phyloP scores from a whole-genome alignment of 1,284 basidiomycete genomes.

The Rhodofomes roseus region DNA sequence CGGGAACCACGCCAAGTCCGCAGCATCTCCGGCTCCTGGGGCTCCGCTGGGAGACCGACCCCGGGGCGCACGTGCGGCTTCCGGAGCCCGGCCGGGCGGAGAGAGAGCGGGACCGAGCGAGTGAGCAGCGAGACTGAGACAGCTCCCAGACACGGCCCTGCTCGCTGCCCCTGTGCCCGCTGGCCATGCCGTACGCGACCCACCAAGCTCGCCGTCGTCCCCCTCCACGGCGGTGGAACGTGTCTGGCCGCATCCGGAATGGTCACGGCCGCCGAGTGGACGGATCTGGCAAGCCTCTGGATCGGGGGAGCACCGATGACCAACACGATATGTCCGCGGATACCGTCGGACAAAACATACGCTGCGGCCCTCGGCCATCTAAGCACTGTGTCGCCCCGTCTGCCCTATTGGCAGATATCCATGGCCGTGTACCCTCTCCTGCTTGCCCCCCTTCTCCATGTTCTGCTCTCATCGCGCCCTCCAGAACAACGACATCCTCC shows the following conservation, averaged over 20 bases:
- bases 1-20: no score
- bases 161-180: not conserved
- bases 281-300: not conserved
- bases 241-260: no score
- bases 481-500: not conserved
- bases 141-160: no score
- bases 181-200: not conserved
- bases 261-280: not conserved
- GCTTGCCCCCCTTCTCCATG: not conserved
- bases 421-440: not conserved
- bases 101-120: no score
- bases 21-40: no score
- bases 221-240: not conserved
- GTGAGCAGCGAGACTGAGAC: no score
- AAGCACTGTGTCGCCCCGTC: not conserved
- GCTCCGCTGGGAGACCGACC: no score
- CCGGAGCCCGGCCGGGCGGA: no score
- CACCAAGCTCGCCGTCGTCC: not conserved
- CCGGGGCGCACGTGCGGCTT: no score
- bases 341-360: not conserved
- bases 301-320: not conserved
- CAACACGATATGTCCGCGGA: not conserved
- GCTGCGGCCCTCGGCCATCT: not conserved
- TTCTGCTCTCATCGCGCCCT: not conserved
- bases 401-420: not conserved